Conservation (phyloP, 371 early-diverging fungal species). For the Mucor racemosus region DNA sequence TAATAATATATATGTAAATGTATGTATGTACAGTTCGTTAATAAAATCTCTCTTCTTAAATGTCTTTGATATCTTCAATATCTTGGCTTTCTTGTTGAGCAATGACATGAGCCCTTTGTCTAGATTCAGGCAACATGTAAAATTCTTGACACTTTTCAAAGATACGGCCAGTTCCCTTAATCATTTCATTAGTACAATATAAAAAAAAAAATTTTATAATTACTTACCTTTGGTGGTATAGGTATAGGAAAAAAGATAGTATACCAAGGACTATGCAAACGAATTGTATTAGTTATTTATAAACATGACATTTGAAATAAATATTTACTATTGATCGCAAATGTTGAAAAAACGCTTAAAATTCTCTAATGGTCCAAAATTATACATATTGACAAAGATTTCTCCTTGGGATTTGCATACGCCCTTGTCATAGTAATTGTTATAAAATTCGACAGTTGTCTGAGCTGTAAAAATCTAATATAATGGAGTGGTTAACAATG, state of each 20-base stretch:
- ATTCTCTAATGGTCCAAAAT: constrained; percentile 58
- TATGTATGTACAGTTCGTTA: constrained; percentile 8
- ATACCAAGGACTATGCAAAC: constrained; percentile 55
- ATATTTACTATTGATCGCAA: constrained; percentile 45
- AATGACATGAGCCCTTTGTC: constrained; percentile 42
- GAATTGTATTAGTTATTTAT: not conserved
- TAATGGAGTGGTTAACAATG: not conserved
- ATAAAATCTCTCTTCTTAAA: constrained; percentile 20
- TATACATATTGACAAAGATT: constrained; percentile 64
- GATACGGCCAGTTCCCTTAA: constrained; percentile 46
- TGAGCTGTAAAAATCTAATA: constrained; percentile 60
- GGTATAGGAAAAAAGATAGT: constrained; percentile 59
- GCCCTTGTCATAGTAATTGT: constrained; percentile 57
- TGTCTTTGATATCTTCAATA: constrained; percentile 50
- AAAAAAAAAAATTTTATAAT: not conserved
- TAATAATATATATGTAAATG: not conserved
- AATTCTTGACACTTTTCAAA: constrained; percentile 56
- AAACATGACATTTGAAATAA: not conserved
- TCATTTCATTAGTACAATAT: too few species aligned
- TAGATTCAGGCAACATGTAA: constrained; percentile 41
- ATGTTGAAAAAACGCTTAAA: constrained; percentile 59
- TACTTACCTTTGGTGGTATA: constrained; percentile 54
- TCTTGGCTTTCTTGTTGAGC: constrained; percentile 48
- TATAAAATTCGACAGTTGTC: constrained; percentile 66
- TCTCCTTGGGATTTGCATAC: constrained; percentile 59